Conservation (phyloP, 495 filamentous ascomycete species). For the Trypethelium eluteriae region DNA sequence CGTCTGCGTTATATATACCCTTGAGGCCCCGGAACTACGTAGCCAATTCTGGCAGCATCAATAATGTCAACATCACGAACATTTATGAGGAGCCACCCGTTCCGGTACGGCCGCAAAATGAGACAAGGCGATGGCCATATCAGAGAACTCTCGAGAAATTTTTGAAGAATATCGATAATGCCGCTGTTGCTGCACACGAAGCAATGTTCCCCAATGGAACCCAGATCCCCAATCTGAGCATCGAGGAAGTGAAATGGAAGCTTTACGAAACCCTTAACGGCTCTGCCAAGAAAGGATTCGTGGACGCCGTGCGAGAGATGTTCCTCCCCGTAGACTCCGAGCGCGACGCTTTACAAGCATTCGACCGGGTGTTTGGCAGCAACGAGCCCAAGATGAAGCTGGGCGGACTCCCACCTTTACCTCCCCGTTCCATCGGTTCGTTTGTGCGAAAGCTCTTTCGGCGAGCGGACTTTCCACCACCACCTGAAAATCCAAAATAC, state of each 20-base stretch:
- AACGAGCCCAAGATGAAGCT: background rate
- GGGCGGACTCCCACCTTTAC: too few relatives aligned
- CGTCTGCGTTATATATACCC: background rate
- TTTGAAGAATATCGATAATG: background rate
- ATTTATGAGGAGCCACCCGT: too few relatives aligned
- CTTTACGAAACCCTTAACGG: background rate
- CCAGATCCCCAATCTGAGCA: background rate
- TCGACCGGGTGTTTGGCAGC: background rate
- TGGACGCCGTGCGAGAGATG: background rate
- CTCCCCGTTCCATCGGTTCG: too few relatives aligned
- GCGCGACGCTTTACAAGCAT: background rate
- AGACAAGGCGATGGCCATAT: background rate
- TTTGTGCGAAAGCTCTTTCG: too few relatives aligned
- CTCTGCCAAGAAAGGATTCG: background rate
- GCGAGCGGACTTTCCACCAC: too few relatives aligned
- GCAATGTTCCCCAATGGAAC: background rate
- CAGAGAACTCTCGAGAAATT: background rate
- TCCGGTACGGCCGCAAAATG: background rate
- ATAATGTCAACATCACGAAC: background rate
- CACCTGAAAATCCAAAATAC: too few relatives aligned
- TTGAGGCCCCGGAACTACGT: background rate
- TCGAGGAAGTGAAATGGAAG: background rate
- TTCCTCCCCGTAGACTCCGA: background rate
- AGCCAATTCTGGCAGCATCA: too few relatives aligned
- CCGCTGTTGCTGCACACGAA: background rate